phyloP scores from a whole-genome alignment of 108 stramenopile species.

The Fistulifera solaris region DNA sequence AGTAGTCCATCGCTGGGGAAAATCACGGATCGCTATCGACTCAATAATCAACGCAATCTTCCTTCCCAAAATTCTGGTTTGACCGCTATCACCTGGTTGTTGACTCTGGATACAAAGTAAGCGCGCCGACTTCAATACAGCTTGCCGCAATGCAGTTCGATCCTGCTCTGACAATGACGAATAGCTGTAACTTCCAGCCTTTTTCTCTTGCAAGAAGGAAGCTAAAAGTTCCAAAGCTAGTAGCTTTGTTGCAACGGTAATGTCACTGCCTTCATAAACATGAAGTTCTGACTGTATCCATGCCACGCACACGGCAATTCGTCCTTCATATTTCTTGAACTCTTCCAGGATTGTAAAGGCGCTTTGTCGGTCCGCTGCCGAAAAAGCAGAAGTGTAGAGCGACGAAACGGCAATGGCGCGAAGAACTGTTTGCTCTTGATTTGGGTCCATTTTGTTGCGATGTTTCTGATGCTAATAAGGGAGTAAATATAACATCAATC shows the following conservation, averaged over 20 bases:
- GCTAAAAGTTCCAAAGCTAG: conserved; percentile 59
- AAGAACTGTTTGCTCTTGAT: neutral
- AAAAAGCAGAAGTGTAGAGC: conserved; percentile 23
- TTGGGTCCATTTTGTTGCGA: too few relatives aligned
- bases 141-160: conserved; percentile 42
- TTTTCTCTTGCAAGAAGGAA: conserved; percentile 34
- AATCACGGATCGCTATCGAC: conserved; percentile 63
- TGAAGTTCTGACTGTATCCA: conserved; percentile 29
- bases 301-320: conserved; percentile 39
- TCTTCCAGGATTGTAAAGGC: conserved; percentile 63
- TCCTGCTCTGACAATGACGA: conserved; percentile 45
- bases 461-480: too few relatives aligned
- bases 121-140: conserved; percentile 48
- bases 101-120: conserved; percentile 20
- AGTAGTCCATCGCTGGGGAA: conserved; percentile 80
- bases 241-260: conserved; percentile 64
- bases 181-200: conserved; percentile 23
- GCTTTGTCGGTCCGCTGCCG: conserved; percentile 41
- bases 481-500: too few relatives aligned
- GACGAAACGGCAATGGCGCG: conserved; percentile 74
- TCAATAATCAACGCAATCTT: conserved; percentile 67
- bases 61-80: conserved; percentile 45
- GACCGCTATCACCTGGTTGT: conserved; percentile 2
- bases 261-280: conserved; percentile 30
- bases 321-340: conserved; percentile 61